These are phyloP conservation scores for Xeromyces bisporus DNA, from an alignment of 495 filamentous ascomycete genomes.

Conservation along the genomic window DNA sequence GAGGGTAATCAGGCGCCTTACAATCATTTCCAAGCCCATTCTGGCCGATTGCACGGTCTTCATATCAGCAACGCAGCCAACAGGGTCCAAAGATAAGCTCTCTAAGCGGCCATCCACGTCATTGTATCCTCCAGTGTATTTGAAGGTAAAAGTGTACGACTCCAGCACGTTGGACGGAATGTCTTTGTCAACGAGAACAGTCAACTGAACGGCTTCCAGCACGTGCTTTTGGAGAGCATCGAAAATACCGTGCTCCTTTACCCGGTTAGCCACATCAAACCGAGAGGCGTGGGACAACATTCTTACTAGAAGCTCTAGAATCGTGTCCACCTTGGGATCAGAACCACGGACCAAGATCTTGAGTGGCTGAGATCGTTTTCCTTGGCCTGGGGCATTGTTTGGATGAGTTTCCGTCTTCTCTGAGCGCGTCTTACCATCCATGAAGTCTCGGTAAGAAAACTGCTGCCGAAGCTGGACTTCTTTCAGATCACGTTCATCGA, in stretches of 20 bases:
- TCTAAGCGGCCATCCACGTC: slow-evolving; percentile 11
- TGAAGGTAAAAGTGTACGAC: slow-evolving; percentile 35
- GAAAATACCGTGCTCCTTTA: slow-evolving; percentile 30
- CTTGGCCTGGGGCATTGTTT: slow-evolving; percentile 8
- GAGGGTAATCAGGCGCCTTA: slow-evolving; percentile 19
- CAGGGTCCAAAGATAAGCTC: slow-evolving; percentile 18
- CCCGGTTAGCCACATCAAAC: slow-evolving; percentile 2
- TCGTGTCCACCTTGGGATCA: slow-evolving; percentile 21
- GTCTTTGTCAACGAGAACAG: slow-evolving; percentile 23
- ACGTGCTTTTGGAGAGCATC: slow-evolving; percentile 21
- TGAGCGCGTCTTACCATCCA: slow-evolving; percentile 4
- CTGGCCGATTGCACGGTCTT: slow-evolving; percentile 21
- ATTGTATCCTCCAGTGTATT: slow-evolving; percentile 14
- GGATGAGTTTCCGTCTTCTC: neutral
- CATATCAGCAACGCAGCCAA: slow-evolving; percentile 15
- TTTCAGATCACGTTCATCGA: slow-evolving; percentile 16
- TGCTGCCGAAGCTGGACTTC: slow-evolving; percentile 7
- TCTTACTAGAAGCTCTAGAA: slow-evolving; percentile 28
- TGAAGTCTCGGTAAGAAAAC: slow-evolving; percentile 14
- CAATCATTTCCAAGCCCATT: slow-evolving; percentile 19
- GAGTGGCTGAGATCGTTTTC: slow-evolving; percentile 11
- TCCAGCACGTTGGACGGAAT: slow-evolving; percentile 26
- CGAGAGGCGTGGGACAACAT: neutral
- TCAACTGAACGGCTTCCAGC: slow-evolving; percentile 29
- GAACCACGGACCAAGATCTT: slow-evolving; percentile 17